Conservation (phyloP, 2,329 filamentous ascomycete genomes). For the Teratosphaeria viscida region DNA sequence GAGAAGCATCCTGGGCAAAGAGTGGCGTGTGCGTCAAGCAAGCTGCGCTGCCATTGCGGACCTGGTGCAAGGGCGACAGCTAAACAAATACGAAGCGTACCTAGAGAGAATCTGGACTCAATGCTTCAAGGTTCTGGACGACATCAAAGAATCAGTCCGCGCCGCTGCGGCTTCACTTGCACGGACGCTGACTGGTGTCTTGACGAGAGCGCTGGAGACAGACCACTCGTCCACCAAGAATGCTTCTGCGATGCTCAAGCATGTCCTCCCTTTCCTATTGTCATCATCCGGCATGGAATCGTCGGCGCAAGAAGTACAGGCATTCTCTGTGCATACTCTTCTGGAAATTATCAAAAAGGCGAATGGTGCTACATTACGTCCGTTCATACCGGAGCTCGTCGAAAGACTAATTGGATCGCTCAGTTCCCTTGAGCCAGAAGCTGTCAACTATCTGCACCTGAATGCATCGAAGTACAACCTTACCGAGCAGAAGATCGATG, state of each 20-base stretch:
- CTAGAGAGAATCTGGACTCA: constrained; percentile 76
- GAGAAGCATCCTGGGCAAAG: constrained; percentile 73
- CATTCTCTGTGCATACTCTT: constrained; percentile 69
- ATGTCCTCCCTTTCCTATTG: constrained; percentile 81
- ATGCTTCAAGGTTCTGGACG: constrained; percentile 84
- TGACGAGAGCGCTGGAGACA: constrained; percentile 77
- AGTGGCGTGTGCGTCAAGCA: constrained; percentile 89
- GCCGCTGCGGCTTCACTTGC: constrained; percentile 72
- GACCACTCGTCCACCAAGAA: constrained; percentile 56
- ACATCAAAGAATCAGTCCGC: constrained; percentile 87
- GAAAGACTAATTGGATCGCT: constrained; percentile 71
- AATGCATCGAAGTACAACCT: constrained; percentile 75
- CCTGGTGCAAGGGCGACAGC: constrained; percentile 67
- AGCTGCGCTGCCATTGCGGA: constrained; percentile 85
- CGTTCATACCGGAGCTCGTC: constrained; percentile 72
- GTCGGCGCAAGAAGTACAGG: constrained; percentile 74
- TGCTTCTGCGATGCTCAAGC: constrained; percentile 68
- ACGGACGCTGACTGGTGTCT: constrained; percentile 69
- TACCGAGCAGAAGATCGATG: constrained; percentile 82
- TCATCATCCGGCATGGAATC: constrained; percentile 85
- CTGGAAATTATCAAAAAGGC: constrained; percentile 85
- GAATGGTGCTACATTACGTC: constrained; percentile 60
- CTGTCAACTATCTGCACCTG: constrained; percentile 85
- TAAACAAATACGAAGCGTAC: constrained; percentile 64
- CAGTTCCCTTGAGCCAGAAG: constrained; percentile 79